Percentiles rank a stretch among this genome's conserved stretches.
Evolutionary conservation across 306 rosid genomes (phyloP).

Genomic region (Sicyos baderoa): DNA sequence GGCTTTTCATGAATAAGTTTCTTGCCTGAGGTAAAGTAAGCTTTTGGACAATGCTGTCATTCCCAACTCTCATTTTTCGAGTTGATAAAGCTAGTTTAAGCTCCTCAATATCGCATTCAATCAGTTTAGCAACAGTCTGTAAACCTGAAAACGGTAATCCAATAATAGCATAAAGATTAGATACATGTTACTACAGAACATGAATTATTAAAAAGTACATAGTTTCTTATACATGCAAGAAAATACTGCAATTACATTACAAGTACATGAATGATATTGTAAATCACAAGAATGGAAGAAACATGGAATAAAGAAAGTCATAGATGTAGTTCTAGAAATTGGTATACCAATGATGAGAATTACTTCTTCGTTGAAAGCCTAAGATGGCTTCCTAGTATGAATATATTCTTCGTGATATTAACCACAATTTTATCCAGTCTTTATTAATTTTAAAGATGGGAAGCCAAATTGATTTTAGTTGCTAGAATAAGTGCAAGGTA

Average conservation of each 20-base stretch:
- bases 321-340: conserved; percentile 8
- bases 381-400: neutral
- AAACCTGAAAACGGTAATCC: conserved; percentile 45
- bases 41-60: conserved; percentile 83
- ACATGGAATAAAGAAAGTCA: conserved; percentile 2
- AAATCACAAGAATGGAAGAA: neutral
- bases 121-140: conserved; percentile 51
- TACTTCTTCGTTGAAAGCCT: neutral
- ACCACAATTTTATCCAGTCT: neutral
- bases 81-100: conserved; percentile 71
- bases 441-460: neutral
- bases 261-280: neutral
- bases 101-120: conserved; percentile 70
- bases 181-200: neutral
- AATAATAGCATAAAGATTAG: conserved; percentile 4
- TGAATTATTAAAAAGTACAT: neutral
- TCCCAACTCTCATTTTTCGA: conserved; percentile 89
- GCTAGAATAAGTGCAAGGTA: neutral
- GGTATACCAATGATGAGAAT: neutral
- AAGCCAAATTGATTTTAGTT: neutral
- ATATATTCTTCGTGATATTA: neutral
- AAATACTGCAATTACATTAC: neutral
- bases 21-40: conserved; percentile 77
- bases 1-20: conserved; percentile 15
- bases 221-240: neutral